Evolutionary conservation across 2,329 filamentous ascomycete species (phyloP), one percentile per base, ranked within the genome.

Genomic region (Dactylella cylindrospora): DNA sequence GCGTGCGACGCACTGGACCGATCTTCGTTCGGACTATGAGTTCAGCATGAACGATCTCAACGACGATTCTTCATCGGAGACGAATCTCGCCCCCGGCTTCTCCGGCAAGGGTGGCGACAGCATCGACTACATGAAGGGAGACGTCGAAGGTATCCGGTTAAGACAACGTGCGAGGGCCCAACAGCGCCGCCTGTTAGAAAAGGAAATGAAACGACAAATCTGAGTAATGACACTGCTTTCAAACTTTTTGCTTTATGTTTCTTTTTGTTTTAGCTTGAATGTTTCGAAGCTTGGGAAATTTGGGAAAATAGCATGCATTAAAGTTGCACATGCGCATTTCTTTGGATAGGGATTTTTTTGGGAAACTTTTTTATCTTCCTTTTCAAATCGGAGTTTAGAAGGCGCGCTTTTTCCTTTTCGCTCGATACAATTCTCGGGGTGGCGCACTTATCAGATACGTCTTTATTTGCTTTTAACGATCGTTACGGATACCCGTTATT

Each of bases 131-230:
- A 10, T 43, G 3, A 46, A 47, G 22, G 49, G 35, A 17, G 39
- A 55, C 26, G 54, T 57, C 7, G 60, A 65, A 20, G 65, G 40
- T 17, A 62, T 61, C 25, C 28, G 51, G 8, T 26, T 41, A 22
- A 46, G 49, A 23, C 51, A 59, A 26, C 46, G 53, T 33, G 47
- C 51, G 10, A 35, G 57, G 25, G 43, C 53, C 2, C 47, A 59
- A 10, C 45, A 46, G 28, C 29, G 62, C n/a, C 47, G 54, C 10
- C 25, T 55, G 13, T 32, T 57, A 4, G 65, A 66, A 36, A 52
- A 47, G n/a, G 45, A 66, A 15, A 65, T 67, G 35, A 67, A 64
- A 41, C 40, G 62, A 31, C 65, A 59, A 29, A 67, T 67, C 53
- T 67, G 39, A 46, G 26, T 31, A 9, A 9, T 31, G 8, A 31